A percentile compares a stretch with the other conserved stretches of the same genome.
phyloP scores from a whole-genome alignment of 768 basidiomycete species.

The Lactarius akahatsu region DNA sequence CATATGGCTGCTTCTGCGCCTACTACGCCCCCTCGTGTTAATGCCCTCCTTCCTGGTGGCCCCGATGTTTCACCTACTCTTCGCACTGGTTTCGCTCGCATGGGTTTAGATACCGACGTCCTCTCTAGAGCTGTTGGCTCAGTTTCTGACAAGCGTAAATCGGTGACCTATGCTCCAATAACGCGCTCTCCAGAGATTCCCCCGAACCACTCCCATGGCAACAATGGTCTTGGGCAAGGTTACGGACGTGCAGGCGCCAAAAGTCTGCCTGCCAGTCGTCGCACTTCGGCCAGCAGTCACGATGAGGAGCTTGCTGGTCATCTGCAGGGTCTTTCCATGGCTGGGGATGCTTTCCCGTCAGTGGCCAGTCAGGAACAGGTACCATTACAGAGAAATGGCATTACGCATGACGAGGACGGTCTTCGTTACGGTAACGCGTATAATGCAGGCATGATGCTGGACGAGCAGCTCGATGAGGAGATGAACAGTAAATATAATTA shows the following conservation, averaged over 20 bases:
- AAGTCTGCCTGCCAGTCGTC: slow-evolving; percentile 90
- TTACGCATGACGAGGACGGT: slow-evolving; percentile 60
- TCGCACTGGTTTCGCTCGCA: slow-evolving; percentile 47
- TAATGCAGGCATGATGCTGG: slow-evolving; percentile 87
- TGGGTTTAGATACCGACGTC: slow-evolving; percentile 52
- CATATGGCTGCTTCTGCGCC: slow-evolving; percentile 87
- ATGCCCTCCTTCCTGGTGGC: slow-evolving; percentile 58
- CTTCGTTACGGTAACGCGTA: slow-evolving; percentile 60
- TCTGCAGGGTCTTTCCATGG: slow-evolving; percentile 68
- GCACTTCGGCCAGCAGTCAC: slow-evolving; percentile 83
- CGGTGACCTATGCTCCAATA: slow-evolving; percentile 80
- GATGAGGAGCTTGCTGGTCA: slow-evolving; percentile 80
- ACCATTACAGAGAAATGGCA: slow-evolving; percentile 50
- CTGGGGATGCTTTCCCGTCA: slow-evolving; percentile 63
- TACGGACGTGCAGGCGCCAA: slow-evolving; percentile 76
- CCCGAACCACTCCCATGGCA: slow-evolving; percentile 35
- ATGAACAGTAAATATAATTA: slow-evolving; percentile 73
- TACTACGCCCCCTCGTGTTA: slow-evolving; percentile 82
- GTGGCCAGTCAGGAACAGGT: slow-evolving; percentile 52
- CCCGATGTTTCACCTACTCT: slow-evolving; percentile 45
- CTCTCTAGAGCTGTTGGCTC: slow-evolving; percentile 70
- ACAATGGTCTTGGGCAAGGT: slow-evolving; percentile 44
- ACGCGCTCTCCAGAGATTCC: slow-evolving; percentile 67
- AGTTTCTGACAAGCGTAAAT: slow-evolving; percentile 77
- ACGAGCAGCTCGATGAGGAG: slow-evolving; percentile 90